phyloP scores from a whole-genome alignment of 441 rosid species.

The Gossypium schwendimanii region DNA sequence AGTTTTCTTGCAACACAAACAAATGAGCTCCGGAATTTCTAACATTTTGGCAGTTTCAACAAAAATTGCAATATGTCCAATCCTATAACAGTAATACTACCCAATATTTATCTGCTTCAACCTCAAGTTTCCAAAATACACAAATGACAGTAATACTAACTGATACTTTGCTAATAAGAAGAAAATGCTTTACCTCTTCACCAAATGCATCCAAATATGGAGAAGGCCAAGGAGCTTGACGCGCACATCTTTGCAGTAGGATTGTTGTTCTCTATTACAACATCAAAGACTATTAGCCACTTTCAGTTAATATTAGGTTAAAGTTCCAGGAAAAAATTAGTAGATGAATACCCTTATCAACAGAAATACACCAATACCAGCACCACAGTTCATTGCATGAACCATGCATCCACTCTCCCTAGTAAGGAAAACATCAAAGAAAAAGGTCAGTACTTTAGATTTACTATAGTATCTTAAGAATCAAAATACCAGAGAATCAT shows the following conservation, averaged over 20 bases:
- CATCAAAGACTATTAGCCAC: conserved; percentile 17
- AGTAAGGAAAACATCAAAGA: conserved; percentile 10
- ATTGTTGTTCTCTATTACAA: conserved; percentile 68
- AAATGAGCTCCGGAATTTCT: background rate
- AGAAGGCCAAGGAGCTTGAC: conserved; percentile 95
- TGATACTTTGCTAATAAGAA: background rate
- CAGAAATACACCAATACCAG: conserved; percentile 86
- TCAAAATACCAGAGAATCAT: background rate
- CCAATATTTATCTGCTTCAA: background rate
- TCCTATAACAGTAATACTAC: background rate
- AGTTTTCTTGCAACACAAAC: background rate
- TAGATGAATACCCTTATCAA: conserved; percentile 59
- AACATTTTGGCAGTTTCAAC: background rate
- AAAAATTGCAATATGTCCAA: background rate
- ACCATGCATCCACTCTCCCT: conserved; percentile 66
- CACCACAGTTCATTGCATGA: conserved; percentile 82
- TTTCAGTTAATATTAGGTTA: background rate
- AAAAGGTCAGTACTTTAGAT: conserved; percentile 1
- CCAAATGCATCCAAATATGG: conserved; percentile 92
- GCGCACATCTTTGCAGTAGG: conserved; percentile 80
- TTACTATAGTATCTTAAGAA: conserved; percentile 1
- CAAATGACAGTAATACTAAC: background rate
- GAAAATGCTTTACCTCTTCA: conserved; percentile 67
- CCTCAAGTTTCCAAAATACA: background rate
- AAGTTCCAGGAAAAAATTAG: background rate